Conservation (phyloP, 179 eudicot species). For the Silene vulgaris region DNA sequence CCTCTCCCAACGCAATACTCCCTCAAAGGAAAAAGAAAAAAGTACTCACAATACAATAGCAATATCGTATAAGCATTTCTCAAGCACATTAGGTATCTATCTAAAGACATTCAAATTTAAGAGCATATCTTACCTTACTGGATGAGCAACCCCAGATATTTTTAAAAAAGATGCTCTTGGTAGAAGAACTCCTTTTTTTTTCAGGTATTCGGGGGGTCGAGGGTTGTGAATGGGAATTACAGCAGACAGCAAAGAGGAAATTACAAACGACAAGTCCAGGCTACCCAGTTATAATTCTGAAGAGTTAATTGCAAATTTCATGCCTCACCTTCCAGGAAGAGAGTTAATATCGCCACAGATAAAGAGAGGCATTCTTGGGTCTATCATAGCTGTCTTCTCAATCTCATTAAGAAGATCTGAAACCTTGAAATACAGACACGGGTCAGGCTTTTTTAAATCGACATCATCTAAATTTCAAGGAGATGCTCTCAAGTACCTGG, state of each 20-base stretch:
- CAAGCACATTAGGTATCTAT: neutral
- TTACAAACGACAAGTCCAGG: constrained; percentile 11
- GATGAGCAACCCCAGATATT: neutral
- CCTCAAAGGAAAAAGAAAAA: too few species aligned
- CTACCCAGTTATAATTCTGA: constrained; percentile 12
- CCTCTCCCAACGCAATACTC: neutral
- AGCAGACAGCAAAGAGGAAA: constrained; percentile 14
- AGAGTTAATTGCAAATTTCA: neutral
- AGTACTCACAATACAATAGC: too few species aligned
- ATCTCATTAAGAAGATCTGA: constrained; percentile 32
- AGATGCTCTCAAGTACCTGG: constrained; percentile 24
- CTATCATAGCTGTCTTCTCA: constrained; percentile 25
- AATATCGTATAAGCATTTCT: constrained; percentile 4
- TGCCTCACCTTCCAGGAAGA: constrained; percentile 32
- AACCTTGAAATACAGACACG: constrained; percentile 25
- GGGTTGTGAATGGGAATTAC: neutral
- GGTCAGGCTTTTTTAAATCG: constrained; percentile 17
- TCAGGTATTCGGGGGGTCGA: neutral
- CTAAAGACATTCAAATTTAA: neutral
- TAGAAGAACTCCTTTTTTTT: too few species aligned
- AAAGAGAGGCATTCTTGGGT: constrained; percentile 28
- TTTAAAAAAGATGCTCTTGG: neutral
- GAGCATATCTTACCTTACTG: neutral
- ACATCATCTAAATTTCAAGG: neutral
- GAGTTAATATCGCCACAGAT: constrained; percentile 42